Conservation (phyloP, 164 flowering plant species). For the Akebia trifoliata region DNA sequence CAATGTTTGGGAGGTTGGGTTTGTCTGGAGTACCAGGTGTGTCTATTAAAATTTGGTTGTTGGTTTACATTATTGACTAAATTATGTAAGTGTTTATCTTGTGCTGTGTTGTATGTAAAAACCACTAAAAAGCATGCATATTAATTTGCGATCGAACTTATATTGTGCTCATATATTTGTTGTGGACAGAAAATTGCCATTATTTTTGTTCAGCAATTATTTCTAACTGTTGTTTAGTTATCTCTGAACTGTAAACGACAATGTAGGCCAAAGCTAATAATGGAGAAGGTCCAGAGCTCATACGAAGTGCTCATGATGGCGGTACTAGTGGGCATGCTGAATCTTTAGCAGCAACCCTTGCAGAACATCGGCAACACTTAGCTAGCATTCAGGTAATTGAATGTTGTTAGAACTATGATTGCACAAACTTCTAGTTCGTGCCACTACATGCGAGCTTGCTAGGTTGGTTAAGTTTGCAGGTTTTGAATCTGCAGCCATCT, state of each 20-base stretch:
- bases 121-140: too few species aligned
- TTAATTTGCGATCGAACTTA: too few species aligned
- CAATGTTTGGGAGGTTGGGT: too few species aligned
- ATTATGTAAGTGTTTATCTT: too few species aligned
- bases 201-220: too few species aligned
- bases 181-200: too few species aligned
- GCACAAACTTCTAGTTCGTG: neutral
- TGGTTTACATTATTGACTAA: too few species aligned
- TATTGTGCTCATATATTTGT: too few species aligned
- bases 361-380: slow-evolving; percentile 92
- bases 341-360: slow-evolving; percentile 78
- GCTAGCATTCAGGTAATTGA: slow-evolving; percentile 86
- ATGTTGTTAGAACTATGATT: neutral
- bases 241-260: slow-evolving; percentile 12
- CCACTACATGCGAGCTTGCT: neutral
- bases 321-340: slow-evolving; percentile 86
- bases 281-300: slow-evolving; percentile 95
- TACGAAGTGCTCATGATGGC: slow-evolving; percentile 56
- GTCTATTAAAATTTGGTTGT: too few species aligned
- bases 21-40: too few species aligned
- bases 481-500: neutral
- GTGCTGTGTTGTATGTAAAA: too few species aligned
- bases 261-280: slow-evolving; percentile 88
- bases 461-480: neutral
- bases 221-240: too few species aligned